These are phyloP conservation scores for Petrea volubilis DNA, from an alignment of 257 asterid genomes.

Conservation along the genomic window DNA sequence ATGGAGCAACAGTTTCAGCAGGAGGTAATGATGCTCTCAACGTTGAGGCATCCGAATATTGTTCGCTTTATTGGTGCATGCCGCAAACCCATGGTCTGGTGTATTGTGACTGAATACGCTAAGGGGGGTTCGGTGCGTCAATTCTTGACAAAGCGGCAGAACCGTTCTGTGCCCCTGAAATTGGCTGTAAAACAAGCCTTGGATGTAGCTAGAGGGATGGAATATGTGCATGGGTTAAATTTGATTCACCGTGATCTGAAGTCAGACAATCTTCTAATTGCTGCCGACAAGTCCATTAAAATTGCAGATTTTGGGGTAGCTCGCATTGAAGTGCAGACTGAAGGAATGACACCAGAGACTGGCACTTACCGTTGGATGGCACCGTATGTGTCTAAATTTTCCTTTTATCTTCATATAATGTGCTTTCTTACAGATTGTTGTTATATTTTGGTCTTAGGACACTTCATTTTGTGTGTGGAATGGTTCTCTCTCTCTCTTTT, in stretches of 20 bases:
- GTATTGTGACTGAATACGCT: slow-evolving; percentile 95
- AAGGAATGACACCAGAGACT: slow-evolving; percentile 99
- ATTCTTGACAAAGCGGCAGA: slow-evolving; percentile 77
- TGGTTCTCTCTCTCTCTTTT: too few species aligned
- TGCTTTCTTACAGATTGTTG: background rate
- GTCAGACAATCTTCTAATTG: slow-evolving; percentile 90
- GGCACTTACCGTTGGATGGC: slow-evolving; percentile 99
- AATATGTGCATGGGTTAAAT: slow-evolving; percentile 84
- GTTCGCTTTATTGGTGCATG: slow-evolving; percentile 95
- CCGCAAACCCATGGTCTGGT: slow-evolving; percentile 98
- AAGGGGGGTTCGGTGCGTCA: slow-evolving; percentile 98
- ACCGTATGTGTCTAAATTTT: slow-evolving; percentile 66
- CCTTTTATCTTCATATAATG: background rate
- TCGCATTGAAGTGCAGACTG: slow-evolving; percentile 96
- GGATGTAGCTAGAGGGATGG: slow-evolving; percentile 99
- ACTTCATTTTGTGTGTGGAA: background rate
- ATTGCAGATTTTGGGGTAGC: slow-evolving; percentile 99
- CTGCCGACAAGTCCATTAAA: slow-evolving; percentile 92
- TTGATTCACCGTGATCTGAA: slow-evolving; percentile 92
- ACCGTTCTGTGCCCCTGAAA: slow-evolving; percentile 87
- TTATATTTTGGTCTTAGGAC: background rate
- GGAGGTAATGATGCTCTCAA: slow-evolving; percentile 97
- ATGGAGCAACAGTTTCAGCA: slow-evolving; percentile 99
- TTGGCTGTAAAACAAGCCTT: slow-evolving; percentile 98
- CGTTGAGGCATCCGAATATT: slow-evolving; percentile 84